These are phyloP conservation scores for Grifola frondosa DNA, from an alignment of 1,284 basidiomycete species.

Conservation along the genomic window DNA sequence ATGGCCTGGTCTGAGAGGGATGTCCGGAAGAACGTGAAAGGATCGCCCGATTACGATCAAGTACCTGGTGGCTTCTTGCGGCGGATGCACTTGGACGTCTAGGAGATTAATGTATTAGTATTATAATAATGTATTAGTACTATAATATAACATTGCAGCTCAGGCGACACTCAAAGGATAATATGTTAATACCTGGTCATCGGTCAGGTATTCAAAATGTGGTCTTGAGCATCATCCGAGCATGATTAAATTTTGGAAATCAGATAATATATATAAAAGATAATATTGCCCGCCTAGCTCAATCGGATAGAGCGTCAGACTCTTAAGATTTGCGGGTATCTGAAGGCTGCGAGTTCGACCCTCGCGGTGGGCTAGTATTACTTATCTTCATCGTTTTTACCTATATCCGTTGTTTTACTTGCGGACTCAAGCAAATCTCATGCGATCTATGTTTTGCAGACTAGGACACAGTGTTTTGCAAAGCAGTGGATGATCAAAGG, in stretches of 20 bases:
- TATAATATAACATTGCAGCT: background rate
- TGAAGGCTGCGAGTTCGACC: slow-evolving; percentile 92
- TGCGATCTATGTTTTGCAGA: no score
- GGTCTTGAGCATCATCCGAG: no score
- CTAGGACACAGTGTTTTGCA: no score
- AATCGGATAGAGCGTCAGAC: slow-evolving; percentile 87
- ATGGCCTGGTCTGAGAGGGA: background rate
- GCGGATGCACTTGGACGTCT: background rate
- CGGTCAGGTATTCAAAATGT: no score
- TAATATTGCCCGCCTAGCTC: slow-evolving; percentile 67
- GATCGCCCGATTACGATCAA: background rate
- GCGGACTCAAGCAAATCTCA: no score
- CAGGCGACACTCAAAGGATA: background rate
- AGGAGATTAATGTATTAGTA: background rate
- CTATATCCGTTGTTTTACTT: no score
- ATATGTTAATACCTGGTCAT: no score
- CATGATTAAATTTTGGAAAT: no score
- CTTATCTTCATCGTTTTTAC: no score
- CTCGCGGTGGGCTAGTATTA: slow-evolving; percentile 88
- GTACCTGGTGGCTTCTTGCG: background rate
- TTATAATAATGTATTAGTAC: background rate
- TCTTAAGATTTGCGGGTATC: slow-evolving; percentile 46
- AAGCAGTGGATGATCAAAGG: no score
- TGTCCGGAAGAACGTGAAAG: background rate
- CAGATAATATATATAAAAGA: background rate